Evolutionary conservation across 1,139 yeast genomes (phyloP).

Genomic region (Suhomyces yuchorum): DNA sequence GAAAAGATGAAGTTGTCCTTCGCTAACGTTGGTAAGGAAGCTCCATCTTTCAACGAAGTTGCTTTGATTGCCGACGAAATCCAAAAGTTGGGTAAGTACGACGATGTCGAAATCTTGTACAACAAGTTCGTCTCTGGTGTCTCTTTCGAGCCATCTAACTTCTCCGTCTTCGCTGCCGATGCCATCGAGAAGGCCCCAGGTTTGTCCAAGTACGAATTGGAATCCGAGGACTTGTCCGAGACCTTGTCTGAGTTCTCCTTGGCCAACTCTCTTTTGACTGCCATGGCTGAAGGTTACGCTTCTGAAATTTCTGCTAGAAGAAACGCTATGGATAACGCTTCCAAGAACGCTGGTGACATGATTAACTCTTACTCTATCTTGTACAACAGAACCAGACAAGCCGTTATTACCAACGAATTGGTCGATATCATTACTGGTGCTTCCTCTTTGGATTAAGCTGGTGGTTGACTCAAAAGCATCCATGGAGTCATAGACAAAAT

Average conservation of each 20-base stretch:
- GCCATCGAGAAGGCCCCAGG: constrained; percentile 87
- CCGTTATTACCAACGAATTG: constrained; percentile 98
- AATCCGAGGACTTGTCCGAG: constrained; percentile 64
- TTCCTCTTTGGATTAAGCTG: constrained; percentile 81
- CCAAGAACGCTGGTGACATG: constrained; percentile 99
- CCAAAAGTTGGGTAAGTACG: constrained; percentile 65
- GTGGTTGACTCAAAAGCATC: constrained; percentile 9
- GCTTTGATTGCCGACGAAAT: constrained; percentile 88
- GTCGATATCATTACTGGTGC: constrained; percentile 99
- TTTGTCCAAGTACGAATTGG: constrained; percentile 80
- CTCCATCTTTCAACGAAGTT: constrained; percentile 91
- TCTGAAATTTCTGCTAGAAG: constrained; percentile 98
- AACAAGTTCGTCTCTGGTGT: constrained; percentile 87
- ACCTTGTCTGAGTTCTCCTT: constrained; percentile 83
- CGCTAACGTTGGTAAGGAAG: constrained; percentile 93
- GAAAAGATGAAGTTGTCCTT: constrained; percentile 72
- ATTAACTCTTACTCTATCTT: constrained; percentile 92
- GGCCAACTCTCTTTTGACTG: constrained; percentile 87
- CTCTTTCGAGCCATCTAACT: constrained; percentile 80
- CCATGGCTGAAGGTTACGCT: constrained; percentile 98
- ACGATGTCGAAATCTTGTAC: constrained; percentile 78
- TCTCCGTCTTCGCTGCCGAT: constrained; percentile 67
- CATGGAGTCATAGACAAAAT: constrained; percentile 11
- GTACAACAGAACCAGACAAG: constrained; percentile 99
- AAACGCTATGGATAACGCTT: constrained; percentile 99